These are phyloP conservation scores for Aeschynomene evenia DNA, from an alignment of 306 rosid species.

Conservation along the genomic window DNA sequence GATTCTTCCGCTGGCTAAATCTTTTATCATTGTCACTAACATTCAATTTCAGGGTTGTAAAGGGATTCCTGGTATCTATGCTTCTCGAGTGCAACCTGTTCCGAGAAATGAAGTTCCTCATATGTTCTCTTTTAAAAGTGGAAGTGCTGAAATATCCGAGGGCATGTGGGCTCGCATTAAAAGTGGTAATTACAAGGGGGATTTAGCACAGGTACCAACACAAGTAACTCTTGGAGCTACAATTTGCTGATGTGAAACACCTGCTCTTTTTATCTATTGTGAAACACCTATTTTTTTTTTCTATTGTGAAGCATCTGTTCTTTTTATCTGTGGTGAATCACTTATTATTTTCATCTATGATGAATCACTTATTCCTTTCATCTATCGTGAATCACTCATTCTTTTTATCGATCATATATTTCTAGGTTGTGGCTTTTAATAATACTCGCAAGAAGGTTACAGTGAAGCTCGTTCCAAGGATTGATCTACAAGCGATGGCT, in stretches of 20 bases:
- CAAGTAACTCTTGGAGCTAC: constrained; percentile 10
- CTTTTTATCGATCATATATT: constrained; percentile 26
- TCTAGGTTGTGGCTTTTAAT: constrained; percentile 76
- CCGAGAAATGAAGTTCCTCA: constrained; percentile 72
- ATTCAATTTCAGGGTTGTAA: constrained; percentile 65
- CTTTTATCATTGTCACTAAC: background rate
- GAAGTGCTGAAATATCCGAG: constrained; percentile 54
- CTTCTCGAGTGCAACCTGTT: constrained; percentile 62
- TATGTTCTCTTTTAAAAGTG: constrained; percentile 54
- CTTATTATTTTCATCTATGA: too few species aligned
- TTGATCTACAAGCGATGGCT: constrained; percentile 83
- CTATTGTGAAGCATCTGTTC: too few species aligned
- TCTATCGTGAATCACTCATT: too few species aligned
- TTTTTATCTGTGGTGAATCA: too few species aligned
- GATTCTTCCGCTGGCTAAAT: background rate
- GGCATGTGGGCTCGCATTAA: constrained; percentile 92
- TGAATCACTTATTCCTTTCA: too few species aligned
- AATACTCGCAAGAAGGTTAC: constrained; percentile 60
- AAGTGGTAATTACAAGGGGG: constrained; percentile 92
- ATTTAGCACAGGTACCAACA: constrained; percentile 78
- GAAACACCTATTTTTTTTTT: too few species aligned
- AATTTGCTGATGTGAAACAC: too few species aligned
- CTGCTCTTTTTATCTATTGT: too few species aligned
- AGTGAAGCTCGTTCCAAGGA: constrained; percentile 86
- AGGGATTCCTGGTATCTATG: constrained; percentile 73